Evolutionary conservation across 352 stramenopile species (phyloP).

Genomic region (Pythium plurisporium): DNA sequence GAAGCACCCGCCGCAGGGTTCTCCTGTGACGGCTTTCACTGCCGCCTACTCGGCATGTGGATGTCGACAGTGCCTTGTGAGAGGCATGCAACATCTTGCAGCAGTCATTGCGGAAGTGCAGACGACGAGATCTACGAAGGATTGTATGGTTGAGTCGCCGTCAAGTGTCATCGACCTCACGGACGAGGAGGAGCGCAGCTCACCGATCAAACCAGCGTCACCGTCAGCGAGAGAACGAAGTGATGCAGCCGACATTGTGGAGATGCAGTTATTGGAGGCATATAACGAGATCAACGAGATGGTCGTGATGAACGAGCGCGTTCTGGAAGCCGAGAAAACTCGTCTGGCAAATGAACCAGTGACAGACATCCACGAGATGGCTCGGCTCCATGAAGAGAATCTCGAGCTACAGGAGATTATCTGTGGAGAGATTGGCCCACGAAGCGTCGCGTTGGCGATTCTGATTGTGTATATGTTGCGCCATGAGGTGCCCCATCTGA

Average conservation of each 20-base stretch:
- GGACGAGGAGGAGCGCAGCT: too few species aligned
- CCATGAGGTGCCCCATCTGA: background rate
- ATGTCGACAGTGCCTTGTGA: too few species aligned
- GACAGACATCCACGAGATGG: background rate
- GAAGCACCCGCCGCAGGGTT: too few species aligned
- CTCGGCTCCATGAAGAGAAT: background rate
- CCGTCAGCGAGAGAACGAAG: too few species aligned
- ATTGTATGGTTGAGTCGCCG: too few species aligned
- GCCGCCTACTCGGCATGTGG: too few species aligned
- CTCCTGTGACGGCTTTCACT: too few species aligned
- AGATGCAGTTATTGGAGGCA: background rate
- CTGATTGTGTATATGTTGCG: background rate
- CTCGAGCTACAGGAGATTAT: background rate
- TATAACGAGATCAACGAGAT: slow-evolving; percentile 13
- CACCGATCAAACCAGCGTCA: too few species aligned
- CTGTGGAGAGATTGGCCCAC: background rate
- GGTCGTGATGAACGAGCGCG: slow-evolving; percentile 29
- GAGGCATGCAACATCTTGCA: background rate
- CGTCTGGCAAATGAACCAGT: background rate
- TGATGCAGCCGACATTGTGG: background rate
- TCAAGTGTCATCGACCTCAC: background rate
- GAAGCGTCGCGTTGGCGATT: background rate
- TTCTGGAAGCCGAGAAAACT: slow-evolving; percentile 7
- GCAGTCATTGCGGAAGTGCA: background rate
- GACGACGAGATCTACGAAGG: background rate